A percentile compares a stretch with the other conserved stretches of the same genome.
Evolutionary conservation across 768 basidiomycete genomes (phyloP).

Genomic region (Lentinula lateritia): DNA sequence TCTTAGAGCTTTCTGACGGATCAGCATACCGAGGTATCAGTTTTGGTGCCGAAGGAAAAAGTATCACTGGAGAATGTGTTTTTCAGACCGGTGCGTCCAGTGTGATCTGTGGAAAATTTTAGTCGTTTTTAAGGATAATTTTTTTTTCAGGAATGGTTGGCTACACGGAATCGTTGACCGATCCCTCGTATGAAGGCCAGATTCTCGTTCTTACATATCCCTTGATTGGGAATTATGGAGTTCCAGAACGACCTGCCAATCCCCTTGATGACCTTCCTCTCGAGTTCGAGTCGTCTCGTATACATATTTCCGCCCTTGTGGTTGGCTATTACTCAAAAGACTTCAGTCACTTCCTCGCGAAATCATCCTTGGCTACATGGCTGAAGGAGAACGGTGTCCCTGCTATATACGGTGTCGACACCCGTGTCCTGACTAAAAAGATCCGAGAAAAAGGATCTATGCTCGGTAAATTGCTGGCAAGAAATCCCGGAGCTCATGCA

Average conservation of each 20-base stretch:
- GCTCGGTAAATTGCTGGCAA: constrained; percentile 79
- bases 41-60: constrained; percentile 90
- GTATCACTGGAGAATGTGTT: constrained; percentile 95
- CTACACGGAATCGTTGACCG: constrained; percentile 96
- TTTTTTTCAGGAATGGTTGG: constrained; percentile 81
- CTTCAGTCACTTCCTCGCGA: constrained; percentile 91
- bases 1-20: constrained; percentile 89
- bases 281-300: constrained; percentile 92
- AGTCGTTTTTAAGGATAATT: constrained; percentile 1
- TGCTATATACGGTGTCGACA: constrained; percentile 94
- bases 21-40: constrained; percentile 83
- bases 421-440: constrained; percentile 92
- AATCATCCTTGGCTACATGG: constrained; percentile 85
- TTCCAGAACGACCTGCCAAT: constrained; percentile 61
- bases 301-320: constrained; percentile 88
- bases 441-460: constrained; percentile 93
- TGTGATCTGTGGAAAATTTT: not conserved
- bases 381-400: constrained; percentile 92
- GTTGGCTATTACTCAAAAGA: constrained; percentile 93
- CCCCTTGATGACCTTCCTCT: constrained; percentile 51
- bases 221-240: constrained; percentile 95
- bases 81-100: constrained; percentile 88
- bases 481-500: constrained; percentile 41
- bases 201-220: constrained; percentile 98
- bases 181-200: constrained; percentile 97